Conservation (phyloP, 768 basidiomycete species). For the Ramaria sp. region DNA sequence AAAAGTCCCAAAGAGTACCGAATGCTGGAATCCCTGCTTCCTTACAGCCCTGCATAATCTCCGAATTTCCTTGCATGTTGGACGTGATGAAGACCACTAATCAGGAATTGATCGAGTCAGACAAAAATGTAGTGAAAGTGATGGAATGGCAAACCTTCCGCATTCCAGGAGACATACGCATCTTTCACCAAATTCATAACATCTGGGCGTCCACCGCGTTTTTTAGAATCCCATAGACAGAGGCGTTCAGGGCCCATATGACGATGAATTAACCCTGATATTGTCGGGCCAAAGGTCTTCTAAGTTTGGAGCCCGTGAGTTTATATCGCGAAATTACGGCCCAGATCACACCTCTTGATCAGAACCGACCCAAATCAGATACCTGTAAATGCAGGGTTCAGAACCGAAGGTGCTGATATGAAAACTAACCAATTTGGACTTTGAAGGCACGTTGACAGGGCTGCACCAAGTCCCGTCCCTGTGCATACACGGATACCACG, state of each 20-base stretch:
- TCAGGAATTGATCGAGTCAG: neutral
- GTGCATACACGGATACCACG: slow-evolving; percentile 65
- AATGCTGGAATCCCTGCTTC: slow-evolving; percentile 51
- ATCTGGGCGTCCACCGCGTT: slow-evolving; percentile 60
- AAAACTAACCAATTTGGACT: slow-evolving; percentile 52
- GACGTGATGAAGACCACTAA: slow-evolving; percentile 74
- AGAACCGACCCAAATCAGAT: slow-evolving; percentile 74
- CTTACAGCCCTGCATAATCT: slow-evolving; percentile 69
- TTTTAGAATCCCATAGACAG: slow-evolving; percentile 69
- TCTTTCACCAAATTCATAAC: slow-evolving; percentile 69
- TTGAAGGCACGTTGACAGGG: slow-evolving; percentile 73
- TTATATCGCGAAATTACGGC: neutral
- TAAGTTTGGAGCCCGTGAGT: neutral
- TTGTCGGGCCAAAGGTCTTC: slow-evolving; percentile 70
- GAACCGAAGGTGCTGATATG: neutral
- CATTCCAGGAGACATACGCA: slow-evolving; percentile 55
- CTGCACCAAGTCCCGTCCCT: no score
- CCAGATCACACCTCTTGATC: slow-evolving; percentile 43
- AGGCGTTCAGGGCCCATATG: slow-evolving; percentile 66
- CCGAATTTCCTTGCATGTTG: slow-evolving; percentile 67
- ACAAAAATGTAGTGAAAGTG: slow-evolving; percentile 1
- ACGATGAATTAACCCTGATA: slow-evolving; percentile 59
- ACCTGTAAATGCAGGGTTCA: slow-evolving; percentile 35
- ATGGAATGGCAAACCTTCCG: slow-evolving; percentile 40
- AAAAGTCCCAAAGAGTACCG: slow-evolving; percentile 24